Evolutionary conservation across 2,329 filamentous ascomycete genomes (phyloP).

Genomic region (Delphinella strobiligena): DNA sequence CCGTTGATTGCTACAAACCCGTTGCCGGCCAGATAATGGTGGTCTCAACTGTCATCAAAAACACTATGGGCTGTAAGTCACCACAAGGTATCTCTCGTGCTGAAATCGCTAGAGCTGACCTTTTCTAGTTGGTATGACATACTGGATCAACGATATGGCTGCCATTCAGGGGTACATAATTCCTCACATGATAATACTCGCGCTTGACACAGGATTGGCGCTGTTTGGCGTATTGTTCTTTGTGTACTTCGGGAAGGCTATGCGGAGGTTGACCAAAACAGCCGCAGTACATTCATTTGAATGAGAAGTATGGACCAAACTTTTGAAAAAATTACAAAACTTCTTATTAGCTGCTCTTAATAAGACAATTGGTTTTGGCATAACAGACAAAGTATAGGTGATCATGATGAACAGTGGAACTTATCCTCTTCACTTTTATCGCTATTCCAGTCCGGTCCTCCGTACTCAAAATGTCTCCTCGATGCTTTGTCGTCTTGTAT

Average conservation of each 20-base stretch:
- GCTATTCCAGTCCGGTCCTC: too few relatives aligned
- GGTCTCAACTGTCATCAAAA: constrained; percentile 32
- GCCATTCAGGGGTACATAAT: background rate
- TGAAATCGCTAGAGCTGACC: too few relatives aligned
- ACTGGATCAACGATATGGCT: background rate
- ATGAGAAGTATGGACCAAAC: background rate
- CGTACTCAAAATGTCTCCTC: too few relatives aligned
- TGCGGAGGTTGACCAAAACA: background rate
- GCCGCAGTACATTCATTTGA: background rate
- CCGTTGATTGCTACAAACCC: constrained; percentile 35
- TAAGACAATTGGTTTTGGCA: background rate
- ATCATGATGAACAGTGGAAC: too few relatives aligned
- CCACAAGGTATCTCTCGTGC: too few relatives aligned
- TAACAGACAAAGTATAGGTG: too few relatives aligned
- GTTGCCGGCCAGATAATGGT: constrained; percentile 36
- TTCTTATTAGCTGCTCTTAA: background rate
- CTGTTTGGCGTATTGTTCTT: background rate
- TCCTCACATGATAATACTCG: background rate
- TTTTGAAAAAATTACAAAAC: background rate
- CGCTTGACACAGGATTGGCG: background rate
- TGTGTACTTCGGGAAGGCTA: background rate
- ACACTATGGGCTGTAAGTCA: constrained; percentile 10
- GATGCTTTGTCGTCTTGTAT: too few relatives aligned
- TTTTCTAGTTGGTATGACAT: background rate
- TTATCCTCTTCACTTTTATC: too few relatives aligned